Percentiles rank a stretch among this genome's conserved stretches.
Conservation (phyloP, 1,284 basidiomycete species). For the Apiotrichum akiyoshidainum region DNA sequence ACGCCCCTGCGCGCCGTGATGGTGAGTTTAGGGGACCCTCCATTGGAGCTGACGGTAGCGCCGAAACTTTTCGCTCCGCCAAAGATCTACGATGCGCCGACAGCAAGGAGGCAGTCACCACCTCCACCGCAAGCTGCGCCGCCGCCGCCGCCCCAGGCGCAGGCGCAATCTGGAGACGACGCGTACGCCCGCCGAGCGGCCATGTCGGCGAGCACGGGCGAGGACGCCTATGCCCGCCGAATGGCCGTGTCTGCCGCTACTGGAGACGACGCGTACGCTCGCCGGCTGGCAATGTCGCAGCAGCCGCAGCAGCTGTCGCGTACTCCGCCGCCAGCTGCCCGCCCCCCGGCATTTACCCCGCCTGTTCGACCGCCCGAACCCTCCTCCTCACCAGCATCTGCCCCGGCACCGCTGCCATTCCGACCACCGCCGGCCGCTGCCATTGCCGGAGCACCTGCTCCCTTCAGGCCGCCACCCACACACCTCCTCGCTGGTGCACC, state of each 20-base stretch:
- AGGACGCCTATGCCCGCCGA: slow-evolving; percentile 46
- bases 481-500: slow-evolving; percentile 8
- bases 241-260: slow-evolving; percentile 25
- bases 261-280: slow-evolving; percentile 44
- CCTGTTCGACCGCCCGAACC: slow-evolving; percentile 7
- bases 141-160: slow-evolving; percentile 1
- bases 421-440: background rate
- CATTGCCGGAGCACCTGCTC: background rate
- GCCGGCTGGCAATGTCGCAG: slow-evolving; percentile 30
- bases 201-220: slow-evolving; percentile 25
- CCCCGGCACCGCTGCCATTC: background rate
- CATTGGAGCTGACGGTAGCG: slow-evolving; percentile 25
- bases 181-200: slow-evolving; percentile 36
- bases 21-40: slow-evolving; percentile 27
- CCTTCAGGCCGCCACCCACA: slow-evolving; percentile 17
- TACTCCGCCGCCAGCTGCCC: background rate
- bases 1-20: slow-evolving; percentile 40
- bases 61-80: slow-evolving; percentile 48
- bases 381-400: background rate
- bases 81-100: slow-evolving; percentile 26
- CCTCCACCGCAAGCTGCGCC: slow-evolving; percentile 12
- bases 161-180: slow-evolving; percentile 13
- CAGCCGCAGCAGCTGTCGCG: background rate
- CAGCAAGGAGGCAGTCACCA: background rate
- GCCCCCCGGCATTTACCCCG: background rate